A percentile compares a stretch with the other conserved stretches of the same genome.
Evolutionary conservation across 352 stramenopile species (phyloP).

Genomic region (Globisporangium middletonii): DNA sequence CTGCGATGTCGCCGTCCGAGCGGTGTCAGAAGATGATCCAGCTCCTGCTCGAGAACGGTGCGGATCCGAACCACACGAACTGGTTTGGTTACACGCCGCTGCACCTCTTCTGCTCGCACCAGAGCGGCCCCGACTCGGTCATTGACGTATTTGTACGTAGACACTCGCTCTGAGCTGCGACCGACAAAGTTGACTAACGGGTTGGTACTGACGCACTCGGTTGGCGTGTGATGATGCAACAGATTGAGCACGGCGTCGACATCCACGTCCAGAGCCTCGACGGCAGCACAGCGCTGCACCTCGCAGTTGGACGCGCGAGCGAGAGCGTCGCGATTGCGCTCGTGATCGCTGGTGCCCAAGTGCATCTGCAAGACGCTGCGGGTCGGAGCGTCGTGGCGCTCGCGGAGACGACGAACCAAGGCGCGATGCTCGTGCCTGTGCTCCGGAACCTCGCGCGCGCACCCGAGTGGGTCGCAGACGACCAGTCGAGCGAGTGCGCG

Average conservation of each 20-base stretch:
- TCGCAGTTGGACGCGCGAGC: slow-evolving; percentile 69
- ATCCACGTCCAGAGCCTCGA: slow-evolving; percentile 82
- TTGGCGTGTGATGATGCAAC: slow-evolving; percentile 1
- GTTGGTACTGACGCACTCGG: not conserved
- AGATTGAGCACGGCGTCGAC: slow-evolving; percentile 77
- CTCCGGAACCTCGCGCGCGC: slow-evolving; percentile 63
- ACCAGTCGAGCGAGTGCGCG: slow-evolving; percentile 64
- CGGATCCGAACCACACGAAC: slow-evolving; percentile 66
- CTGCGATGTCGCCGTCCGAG: slow-evolving; percentile 76
- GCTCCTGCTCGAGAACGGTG: slow-evolving; percentile 72
- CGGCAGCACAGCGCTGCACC: slow-evolving; percentile 76
- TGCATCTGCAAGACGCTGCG: slow-evolving; percentile 75
- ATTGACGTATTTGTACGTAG: slow-evolving; percentile 78
- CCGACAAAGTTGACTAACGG: not conserved
- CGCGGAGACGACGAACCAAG: slow-evolving; percentile 76
- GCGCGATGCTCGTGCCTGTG: slow-evolving; percentile 73
- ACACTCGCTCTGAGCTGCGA: not conserved
- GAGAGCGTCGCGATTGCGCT: slow-evolving; percentile 66
- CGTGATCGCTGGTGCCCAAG: slow-evolving; percentile 65
- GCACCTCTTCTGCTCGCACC: slow-evolving; percentile 83
- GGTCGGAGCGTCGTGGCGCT: slow-evolving; percentile 80
- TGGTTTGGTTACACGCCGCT: slow-evolving; percentile 86
- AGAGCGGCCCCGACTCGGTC: slow-evolving; percentile 58
- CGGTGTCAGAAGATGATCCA: slow-evolving; percentile 82
- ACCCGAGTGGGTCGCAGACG: slow-evolving; percentile 63